A percentile compares a stretch with the other conserved stretches of the same genome.
phyloP scores from a whole-genome alignment of 768 basidiomycete genomes.

The Pleurotus citrinopileatus region DNA sequence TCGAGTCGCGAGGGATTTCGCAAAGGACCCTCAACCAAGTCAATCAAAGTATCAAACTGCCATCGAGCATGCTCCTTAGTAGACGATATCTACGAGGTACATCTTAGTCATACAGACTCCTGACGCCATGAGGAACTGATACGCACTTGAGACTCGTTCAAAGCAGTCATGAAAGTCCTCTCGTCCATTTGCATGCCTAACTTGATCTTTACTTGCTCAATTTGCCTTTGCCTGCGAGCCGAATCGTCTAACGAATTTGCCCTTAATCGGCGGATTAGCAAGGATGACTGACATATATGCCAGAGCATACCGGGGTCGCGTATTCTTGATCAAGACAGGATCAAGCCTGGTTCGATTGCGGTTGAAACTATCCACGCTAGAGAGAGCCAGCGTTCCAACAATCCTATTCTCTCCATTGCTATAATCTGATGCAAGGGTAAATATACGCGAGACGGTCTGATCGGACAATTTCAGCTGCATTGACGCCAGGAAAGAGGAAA shows the following conservation, averaged over 20 bases:
- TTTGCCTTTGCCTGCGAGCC: conserved; percentile 82
- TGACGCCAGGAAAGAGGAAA: neutral
- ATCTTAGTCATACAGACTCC: conserved; percentile 2
- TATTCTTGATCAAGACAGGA: conserved; percentile 48
- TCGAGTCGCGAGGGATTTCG: conserved; percentile 90
- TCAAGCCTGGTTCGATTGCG: conserved; percentile 79
- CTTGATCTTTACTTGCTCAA: conserved; percentile 87
- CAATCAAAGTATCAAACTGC: conserved; percentile 87
- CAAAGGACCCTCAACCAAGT: conserved; percentile 89
- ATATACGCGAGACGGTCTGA: conserved; percentile 82
- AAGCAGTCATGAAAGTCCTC: conserved; percentile 76
- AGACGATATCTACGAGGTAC: conserved; percentile 68
- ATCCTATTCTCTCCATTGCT: conserved; percentile 74
- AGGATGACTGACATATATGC: neutral
- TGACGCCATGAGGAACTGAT: neutral
- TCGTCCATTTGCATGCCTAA: conserved; percentile 96
- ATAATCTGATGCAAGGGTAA: conserved; percentile 82
- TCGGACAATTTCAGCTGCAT: neutral
- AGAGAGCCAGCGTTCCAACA: conserved; percentile 79
- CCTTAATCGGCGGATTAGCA: conserved; percentile 28
- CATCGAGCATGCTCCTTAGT: conserved; percentile 90
- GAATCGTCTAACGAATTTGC: conserved; percentile 86
- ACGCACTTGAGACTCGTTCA: conserved; percentile 84
- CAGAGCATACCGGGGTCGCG: conserved; percentile 57
- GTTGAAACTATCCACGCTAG: conserved; percentile 90